Percentiles rank a stretch among this genome's conserved stretches.
These are phyloP conservation scores for Abrus precatorius DNA, from an alignment of 306 rosid genomes.

Conservation along the genomic window DNA sequence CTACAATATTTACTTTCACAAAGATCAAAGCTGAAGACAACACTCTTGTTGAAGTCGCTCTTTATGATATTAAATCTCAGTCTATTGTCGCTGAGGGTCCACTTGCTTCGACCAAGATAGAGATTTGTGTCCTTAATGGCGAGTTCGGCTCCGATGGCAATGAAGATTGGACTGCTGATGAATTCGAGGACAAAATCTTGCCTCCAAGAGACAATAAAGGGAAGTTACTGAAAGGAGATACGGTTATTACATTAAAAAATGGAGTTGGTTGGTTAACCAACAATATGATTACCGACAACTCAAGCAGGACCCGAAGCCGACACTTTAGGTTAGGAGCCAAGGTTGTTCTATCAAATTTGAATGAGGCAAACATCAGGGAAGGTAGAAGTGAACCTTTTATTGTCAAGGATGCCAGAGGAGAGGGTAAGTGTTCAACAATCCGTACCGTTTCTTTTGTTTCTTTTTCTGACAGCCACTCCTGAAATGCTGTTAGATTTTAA, in stretches of 20 bases:
- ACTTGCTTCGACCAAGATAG: slow-evolving; percentile 50
- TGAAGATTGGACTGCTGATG: slow-evolving; percentile 58
- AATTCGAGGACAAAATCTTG: slow-evolving; percentile 50
- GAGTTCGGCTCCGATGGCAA: slow-evolving; percentile 47
- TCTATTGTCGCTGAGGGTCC: slow-evolving; percentile 49
- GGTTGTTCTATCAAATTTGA: not conserved
- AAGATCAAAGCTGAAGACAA: slow-evolving; percentile 37
- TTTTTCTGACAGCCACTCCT: no score
- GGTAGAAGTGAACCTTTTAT: slow-evolving; percentile 52
- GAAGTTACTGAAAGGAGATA: slow-evolving; percentile 53
- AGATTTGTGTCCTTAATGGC: slow-evolving; percentile 53
- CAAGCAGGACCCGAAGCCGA: slow-evolving; percentile 45
- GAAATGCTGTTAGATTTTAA: no score
- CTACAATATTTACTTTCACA: slow-evolving; percentile 42
- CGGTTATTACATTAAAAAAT: not conserved
- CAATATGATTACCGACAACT: slow-evolving; percentile 52
- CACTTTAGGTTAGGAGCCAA: slow-evolving; percentile 57
- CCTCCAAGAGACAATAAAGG: slow-evolving; percentile 51
- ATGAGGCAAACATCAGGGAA: slow-evolving; percentile 52
- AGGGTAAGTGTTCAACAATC: slow-evolving; percentile 44
- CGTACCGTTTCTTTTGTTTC: not conserved
- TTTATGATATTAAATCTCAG: slow-evolving; percentile 47
- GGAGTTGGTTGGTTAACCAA: slow-evolving; percentile 27
- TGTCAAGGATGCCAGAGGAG: slow-evolving; percentile 61
- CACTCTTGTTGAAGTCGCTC: slow-evolving; percentile 39